Evolutionary conservation across 768 basidiomycete genomes (phyloP).

Genomic region (Leucocoprinus leucothites): DNA sequence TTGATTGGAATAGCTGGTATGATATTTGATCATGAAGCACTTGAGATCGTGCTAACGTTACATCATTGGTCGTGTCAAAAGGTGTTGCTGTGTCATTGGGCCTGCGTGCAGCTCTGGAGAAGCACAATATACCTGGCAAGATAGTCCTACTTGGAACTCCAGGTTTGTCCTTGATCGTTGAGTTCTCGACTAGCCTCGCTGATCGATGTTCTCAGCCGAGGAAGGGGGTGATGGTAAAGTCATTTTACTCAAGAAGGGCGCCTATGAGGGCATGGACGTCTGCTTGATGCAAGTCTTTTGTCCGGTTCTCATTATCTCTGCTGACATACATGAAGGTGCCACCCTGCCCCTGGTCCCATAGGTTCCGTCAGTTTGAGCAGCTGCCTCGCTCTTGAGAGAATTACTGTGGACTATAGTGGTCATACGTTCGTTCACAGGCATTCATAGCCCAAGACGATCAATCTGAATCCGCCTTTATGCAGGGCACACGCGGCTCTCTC

Average conservation of each 20-base stretch:
- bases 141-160: constrained; percentile 77
- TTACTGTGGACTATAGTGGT: constrained; percentile 65
- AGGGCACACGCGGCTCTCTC: constrained; percentile 78
- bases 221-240: constrained; percentile 78
- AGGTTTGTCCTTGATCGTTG: constrained; percentile 35
- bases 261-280: constrained; percentile 72
- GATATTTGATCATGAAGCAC: not conserved
- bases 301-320: not conserved
- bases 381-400: constrained; percentile 57
- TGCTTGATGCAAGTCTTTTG: constrained; percentile 61
- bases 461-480: not conserved
- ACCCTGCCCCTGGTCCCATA: constrained; percentile 76
- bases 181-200: not conserved
- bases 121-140: constrained; percentile 62
- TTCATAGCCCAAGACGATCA: not conserved
- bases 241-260: constrained; percentile 62
- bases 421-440: constrained; percentile 53
- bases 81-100: constrained; percentile 74
- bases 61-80: too few relatives aligned
- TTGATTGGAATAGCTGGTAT: constrained; percentile 67
- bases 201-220: constrained; percentile 48
- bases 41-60: too few relatives aligned
- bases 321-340: constrained; percentile 50
- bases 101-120: constrained; percentile 59
- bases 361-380: constrained; percentile 63